Conservation (phyloP, 148 eudicot species). For the Dianthus caryophyllus region DNA sequence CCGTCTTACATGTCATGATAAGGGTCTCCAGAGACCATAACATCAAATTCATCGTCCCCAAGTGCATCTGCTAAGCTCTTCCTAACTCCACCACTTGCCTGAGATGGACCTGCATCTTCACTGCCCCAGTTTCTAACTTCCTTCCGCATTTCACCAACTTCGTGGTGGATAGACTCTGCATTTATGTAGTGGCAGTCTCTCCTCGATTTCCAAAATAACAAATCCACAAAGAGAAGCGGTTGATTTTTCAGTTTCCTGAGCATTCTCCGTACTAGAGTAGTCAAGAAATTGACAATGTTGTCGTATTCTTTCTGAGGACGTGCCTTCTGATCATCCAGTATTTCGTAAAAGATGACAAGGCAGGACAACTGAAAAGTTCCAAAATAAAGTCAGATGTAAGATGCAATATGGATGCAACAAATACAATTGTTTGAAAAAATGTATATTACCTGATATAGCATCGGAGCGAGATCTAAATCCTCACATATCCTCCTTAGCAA, state of each 20-base stretch:
- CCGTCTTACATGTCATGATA: conserved; percentile 47
- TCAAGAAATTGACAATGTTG: conserved; percentile 63
- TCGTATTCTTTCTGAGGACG: conserved; percentile 69
- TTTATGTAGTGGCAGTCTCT: conserved; percentile 82
- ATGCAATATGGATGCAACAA: conserved; percentile 10
- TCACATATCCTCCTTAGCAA: conserved; percentile 76
- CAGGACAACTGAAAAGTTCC: conserved; percentile 62
- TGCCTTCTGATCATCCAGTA: conserved; percentile 83
- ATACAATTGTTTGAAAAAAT: too few relatives aligned
- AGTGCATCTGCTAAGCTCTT: conserved; percentile 93
- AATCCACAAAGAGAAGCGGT: conserved; percentile 91
- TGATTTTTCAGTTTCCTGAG: conserved; percentile 79
- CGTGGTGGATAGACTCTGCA: conserved; percentile 58
- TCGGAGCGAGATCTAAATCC: conserved; percentile 92
- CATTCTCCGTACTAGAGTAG: conserved; percentile 82
- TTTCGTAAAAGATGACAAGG: conserved; percentile 62
- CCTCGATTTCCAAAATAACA: conserved; percentile 81
- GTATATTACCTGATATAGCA: conserved; percentile 84
- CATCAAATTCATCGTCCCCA: conserved; percentile 95
- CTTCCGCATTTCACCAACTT: conserved; percentile 60
- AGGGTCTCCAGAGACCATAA: conserved; percentile 31
- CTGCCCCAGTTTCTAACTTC: conserved; percentile 40
- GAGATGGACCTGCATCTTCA: conserved; percentile 45
- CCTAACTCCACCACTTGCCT: conserved; percentile 38
- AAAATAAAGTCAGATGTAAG: conserved; percentile 21